Evolutionary conservation across 2,329 filamentous ascomycete genomes (phyloP).

Genomic region (Cryphonectria naterciae): DNA sequence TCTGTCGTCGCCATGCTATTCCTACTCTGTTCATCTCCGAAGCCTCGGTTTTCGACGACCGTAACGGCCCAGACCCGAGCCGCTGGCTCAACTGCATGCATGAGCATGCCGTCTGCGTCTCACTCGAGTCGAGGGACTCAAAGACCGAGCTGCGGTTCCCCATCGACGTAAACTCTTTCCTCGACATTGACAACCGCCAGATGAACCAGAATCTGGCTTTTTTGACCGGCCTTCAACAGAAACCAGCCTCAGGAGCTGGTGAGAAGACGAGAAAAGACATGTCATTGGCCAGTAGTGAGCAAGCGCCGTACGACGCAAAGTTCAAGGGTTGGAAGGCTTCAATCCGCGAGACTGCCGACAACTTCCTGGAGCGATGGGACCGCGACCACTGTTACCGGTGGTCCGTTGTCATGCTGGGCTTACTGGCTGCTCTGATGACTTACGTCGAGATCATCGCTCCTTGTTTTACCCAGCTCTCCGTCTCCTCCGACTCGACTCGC

Average conservation of each 20-base stretch:
- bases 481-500: not conserved
- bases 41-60: conserved; percentile 43
- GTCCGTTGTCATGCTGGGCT: not conserved
- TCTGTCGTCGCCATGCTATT: conserved; percentile 51
- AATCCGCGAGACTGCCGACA: not conserved
- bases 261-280: conserved; percentile 20
- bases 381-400: not conserved
- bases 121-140: conserved; percentile 48
- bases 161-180: conserved; percentile 53
- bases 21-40: conserved; percentile 55
- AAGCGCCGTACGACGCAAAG: not conserved
- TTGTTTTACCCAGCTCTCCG: not conserved
- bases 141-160: conserved; percentile 45
- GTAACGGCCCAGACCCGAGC: conserved; percentile 37
- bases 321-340: conserved; percentile 8
- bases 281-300: conserved; percentile 1
- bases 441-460: not conserved
- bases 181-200: conserved; percentile 55
- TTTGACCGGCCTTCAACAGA: conserved; percentile 44
- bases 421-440: not conserved
- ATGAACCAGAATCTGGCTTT: conserved; percentile 59
- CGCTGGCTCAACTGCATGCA: conserved; percentile 43
- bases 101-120: conserved; percentile 51
- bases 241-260: conserved; percentile 25
- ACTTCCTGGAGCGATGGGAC: not conserved